Evolutionary conservation across 257 asterid genomes (phyloP), one percentile per base, ranked within the genome.

Genomic region (Solanum infundibuliforme): DNA sequence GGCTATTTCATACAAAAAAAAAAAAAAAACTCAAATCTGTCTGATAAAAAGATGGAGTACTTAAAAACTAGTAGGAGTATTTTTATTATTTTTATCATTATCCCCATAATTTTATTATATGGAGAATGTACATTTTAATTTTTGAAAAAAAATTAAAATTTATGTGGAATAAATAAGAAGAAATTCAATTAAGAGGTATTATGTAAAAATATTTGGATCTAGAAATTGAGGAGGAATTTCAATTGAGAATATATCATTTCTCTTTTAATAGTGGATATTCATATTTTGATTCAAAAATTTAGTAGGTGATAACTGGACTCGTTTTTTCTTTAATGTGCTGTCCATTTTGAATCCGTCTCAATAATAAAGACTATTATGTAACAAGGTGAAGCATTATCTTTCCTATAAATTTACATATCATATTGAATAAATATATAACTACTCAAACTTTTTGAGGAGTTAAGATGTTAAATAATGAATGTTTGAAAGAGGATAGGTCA

Each of bases 401-500:
- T n/a, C 0, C 0, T 12, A n/a, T 5, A 27, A 68, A 69, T 13
- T 29, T 1, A 69, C 38, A 1, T 69, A 27, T 71, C 4, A 1
- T 8, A 7, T 31, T 0, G 7, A 0, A 14, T 71, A 16, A 25
- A 71, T 0, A 21, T 7, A 0, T 0, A 71, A 71, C 14, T 71
- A 8, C 0, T 32, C 7, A 31, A 71, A 32, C 7, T 72, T 18
- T 1, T 72, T 18, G 27, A 34, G 27, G 1, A 4, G 41, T 72
- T 34, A 2, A 72, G 4, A 2, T 72, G 7, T 3, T 14, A 14
- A 14, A 69, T 8, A 69, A 69, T 7, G 1, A 31, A 31, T 0
- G 0, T 69, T 1, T 13, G 1, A 27, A 27, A 21, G 4, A 14
- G 8, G 12, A 12, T 0, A 71, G 0, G 1, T 71, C 0, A 16